These are phyloP conservation scores for Fusarium transvaalense DNA, from an alignment of 2,329 filamentous ascomycete species.

Conservation along the genomic window DNA sequence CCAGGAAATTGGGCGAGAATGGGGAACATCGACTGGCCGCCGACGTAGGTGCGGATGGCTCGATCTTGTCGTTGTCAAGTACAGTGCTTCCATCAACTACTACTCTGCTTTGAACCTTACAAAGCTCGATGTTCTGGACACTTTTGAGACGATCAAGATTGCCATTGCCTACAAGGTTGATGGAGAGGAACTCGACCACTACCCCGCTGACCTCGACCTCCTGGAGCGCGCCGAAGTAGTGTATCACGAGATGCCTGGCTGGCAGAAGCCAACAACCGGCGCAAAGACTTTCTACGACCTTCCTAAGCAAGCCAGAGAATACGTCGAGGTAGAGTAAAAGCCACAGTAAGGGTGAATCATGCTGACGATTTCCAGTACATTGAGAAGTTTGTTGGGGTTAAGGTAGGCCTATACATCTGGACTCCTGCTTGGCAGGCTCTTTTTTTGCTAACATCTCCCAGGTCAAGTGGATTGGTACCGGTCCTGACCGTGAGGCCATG, in stretches of 20 bases:
- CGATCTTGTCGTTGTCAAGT: conserved; percentile 18
- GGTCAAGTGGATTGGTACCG: conserved; percentile 39
- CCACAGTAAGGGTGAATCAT: not conserved
- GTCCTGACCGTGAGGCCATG: conserved; percentile 36
- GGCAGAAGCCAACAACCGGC: conserved; percentile 28
- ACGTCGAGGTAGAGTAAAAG: conserved; percentile 16
- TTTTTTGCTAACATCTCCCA: conserved; percentile 1
- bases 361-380: conserved; percentile 6
- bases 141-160: conserved; percentile 27
- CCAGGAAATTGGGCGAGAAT: conserved; percentile 6
- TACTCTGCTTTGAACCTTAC: conserved; percentile 17
- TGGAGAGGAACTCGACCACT: conserved; percentile 18
- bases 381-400: conserved; percentile 22
- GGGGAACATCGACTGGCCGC: conserved; percentile 22
- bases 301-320: conserved; percentile 23
- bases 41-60: conserved; percentile 26
- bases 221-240: conserved; percentile 20
- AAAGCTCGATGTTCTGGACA: conserved; percentile 29
- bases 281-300: conserved; percentile 25
- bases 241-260: conserved; percentile 28
- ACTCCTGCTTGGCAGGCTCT: not conserved
- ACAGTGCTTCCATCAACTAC: conserved; percentile 23
- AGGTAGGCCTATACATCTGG: not conserved
- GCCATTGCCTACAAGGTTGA: conserved; percentile 24
- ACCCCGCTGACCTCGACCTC: conserved; percentile 10